Base-by-base conservation (phyloP, 768 basidiomycete genomes). In the Mycena maculata region DNA sequence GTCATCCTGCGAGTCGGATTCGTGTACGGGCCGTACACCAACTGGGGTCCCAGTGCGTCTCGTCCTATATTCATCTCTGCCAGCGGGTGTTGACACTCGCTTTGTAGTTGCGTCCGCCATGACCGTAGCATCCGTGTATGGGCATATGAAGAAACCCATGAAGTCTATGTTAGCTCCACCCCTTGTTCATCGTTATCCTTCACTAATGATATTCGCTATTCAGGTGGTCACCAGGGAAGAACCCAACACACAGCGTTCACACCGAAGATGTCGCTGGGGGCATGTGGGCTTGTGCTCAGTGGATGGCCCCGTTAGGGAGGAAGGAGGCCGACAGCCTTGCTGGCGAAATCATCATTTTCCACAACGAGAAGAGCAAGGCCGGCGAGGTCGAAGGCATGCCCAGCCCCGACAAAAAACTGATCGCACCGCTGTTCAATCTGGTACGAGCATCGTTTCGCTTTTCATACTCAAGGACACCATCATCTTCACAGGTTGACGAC, bases 391-490 rank as follows among this genome's bases (percentile, higher is more conserved):
- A 87, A 39, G 91, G 90, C 44, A 85, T 90, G 78, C 80, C 84
- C 27, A 76, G 86, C 10, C 83, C 86, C 25, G 84, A 87, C 56
- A 78, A 81, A 73, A 89, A 87, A 69, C 81, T 90, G 8, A 75
- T 89, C 44, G 93, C 90, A 1, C 92, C 94, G 3, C 69, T 95
- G n/a, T 95, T 96, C 80, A 94, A 95, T 75, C 75, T 96, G 71
- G 94, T 92, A 68, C 48, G 42, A 27, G 33, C 44, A 22, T n/a
- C 39, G 39, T 41, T 36, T 61, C 52, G 15, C 59, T 42, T 47
- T 38, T n/a, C 23, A 44, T 61, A n/a, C 44, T 48, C 25, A 38
- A 27, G 20, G 41, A 45, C 42, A 67, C 16, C 39, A 56, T 38
- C 8, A 62, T 68, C 49, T 47, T 9, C 38, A 15, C 65, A 92